phyloP scores from a whole-genome alignment of 2,329 filamentous ascomycete genomes.

The Ceratocystis ficicola region DNA sequence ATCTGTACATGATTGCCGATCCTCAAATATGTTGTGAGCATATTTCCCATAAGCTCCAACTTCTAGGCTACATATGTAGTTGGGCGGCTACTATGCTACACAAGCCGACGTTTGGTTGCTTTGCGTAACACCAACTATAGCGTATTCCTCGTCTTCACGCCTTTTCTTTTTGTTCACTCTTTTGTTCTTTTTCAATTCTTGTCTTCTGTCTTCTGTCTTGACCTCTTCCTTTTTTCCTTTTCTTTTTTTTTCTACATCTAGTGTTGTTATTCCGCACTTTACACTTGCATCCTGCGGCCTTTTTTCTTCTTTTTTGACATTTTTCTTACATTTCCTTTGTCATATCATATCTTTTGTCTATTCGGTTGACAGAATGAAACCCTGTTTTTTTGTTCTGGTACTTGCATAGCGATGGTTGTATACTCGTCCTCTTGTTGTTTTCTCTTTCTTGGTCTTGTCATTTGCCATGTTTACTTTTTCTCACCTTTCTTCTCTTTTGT shows the following conservation, averaged over 20 bases:
- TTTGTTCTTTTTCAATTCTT: neutral
- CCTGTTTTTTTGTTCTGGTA: constrained; percentile 10
- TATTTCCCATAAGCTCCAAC: neutral
- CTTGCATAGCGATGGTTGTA: constrained; percentile 13
- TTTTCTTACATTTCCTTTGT: constrained; percentile 15
- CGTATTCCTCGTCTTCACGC: neutral
- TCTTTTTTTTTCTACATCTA: neutral
- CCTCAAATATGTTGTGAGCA: neutral
- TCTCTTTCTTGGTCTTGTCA: constrained; percentile 3
- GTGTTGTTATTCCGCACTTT: neutral
- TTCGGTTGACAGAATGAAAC: constrained; percentile 9
- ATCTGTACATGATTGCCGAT: neutral
- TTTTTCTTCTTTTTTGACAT: neutral
- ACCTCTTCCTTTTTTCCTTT: neutral
- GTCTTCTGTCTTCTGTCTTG: neutral
- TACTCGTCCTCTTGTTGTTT: neutral
- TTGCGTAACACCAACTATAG: neutral
- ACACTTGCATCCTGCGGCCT: neutral
- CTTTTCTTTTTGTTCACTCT: neutral
- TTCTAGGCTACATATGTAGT: neutral
- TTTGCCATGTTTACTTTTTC: neutral
- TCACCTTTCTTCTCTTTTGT: neutral
- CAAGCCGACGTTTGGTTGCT: neutral
- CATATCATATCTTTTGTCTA: constrained; percentile 10
- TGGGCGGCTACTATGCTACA: neutral